Evolutionary conservation across 164 flowering plant genomes (phyloP).

Genomic region (Macadamia tetraphylla): DNA sequence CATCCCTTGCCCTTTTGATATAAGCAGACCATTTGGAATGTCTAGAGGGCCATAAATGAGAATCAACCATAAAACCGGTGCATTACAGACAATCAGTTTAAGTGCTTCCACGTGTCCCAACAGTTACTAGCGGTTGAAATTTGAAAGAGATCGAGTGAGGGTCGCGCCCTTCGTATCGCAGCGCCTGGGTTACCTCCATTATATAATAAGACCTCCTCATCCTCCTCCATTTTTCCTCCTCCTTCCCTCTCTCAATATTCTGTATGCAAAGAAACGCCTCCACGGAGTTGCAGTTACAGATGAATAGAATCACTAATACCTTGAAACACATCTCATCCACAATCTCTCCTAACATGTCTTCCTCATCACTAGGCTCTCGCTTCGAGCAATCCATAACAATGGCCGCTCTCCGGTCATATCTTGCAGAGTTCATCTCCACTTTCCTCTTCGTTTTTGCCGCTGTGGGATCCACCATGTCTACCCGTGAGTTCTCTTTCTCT

Average conservation of each 20-base stretch:
- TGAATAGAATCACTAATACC: background rate
- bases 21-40: too few species aligned
- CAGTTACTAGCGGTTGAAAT: background rate
- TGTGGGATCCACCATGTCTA: slow-evolving; percentile 59
- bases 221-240: background rate
- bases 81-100: too few species aligned
- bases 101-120: too few species aligned
- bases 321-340: background rate
- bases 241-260: background rate
- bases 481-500: slow-evolving; percentile 28
- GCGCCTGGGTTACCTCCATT: background rate
- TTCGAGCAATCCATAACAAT: slow-evolving; percentile 31
- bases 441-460: slow-evolving; percentile 66
- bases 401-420: slow-evolving; percentile 50
- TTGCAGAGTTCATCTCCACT: slow-evolving; percentile 82
- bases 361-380: slow-evolving; percentile 23
- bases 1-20: too few species aligned
- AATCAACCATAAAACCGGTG: too few species aligned
- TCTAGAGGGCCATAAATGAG: too few species aligned
- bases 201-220: background rate
- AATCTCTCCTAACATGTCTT: slow-evolving; percentile 4
- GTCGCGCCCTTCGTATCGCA: background rate
- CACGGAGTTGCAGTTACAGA: background rate
- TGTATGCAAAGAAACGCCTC: too few species aligned
- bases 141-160: background rate